Evolutionary conservation across 345 rosid genomes (phyloP), one percentile per base, ranked within the genome.

Genomic region (Citrus inodora): DNA sequence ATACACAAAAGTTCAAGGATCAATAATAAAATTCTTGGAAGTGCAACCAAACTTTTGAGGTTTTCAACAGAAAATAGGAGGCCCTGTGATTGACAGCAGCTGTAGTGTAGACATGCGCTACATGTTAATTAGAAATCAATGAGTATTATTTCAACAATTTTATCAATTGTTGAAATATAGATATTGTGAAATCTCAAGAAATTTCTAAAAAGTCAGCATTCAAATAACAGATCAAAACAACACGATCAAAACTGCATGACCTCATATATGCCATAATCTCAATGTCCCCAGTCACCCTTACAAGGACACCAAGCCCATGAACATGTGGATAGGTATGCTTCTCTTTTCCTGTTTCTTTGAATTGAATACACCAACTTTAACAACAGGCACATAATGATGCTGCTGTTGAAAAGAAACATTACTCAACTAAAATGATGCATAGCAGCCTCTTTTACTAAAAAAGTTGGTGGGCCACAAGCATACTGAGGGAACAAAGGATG

Each of bases 401-500:
- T 56, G 63, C 37, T 22, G 67, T 78, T 24, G 59, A 55, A 48
- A 46, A 6, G 19, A 74, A 56, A 66, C 64, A 32, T 72, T 83
- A 40, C 66, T 73, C 68, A 53, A 61, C 30, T 5, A 51, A 1
- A 72, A 58, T 60, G 65, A 13, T 71, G 58, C 40, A 48, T 25
- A 14, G 42, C 67, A 63, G 77, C 42, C 25, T 59, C 14, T 35
- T 24, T 6, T 42, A 21, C n/a, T 46, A 32, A 33, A 75, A 19
- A 22, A 25, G 64, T 51, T 7, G 17, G 28, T 6, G 25, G 59
- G 30, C 63, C 80, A 70, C 53, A 32, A 61, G 59, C 74, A 40
- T 24, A 66, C 27, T 10, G 42, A 24, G 53, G 32, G 78, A 81
- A 70, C 6, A 73, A 67, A 78, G 46, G 55, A 60, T 5, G 5